phyloP scores from a whole-genome alignment of 1,284 basidiomycete species.

The Pseudozyma sp. region DNA sequence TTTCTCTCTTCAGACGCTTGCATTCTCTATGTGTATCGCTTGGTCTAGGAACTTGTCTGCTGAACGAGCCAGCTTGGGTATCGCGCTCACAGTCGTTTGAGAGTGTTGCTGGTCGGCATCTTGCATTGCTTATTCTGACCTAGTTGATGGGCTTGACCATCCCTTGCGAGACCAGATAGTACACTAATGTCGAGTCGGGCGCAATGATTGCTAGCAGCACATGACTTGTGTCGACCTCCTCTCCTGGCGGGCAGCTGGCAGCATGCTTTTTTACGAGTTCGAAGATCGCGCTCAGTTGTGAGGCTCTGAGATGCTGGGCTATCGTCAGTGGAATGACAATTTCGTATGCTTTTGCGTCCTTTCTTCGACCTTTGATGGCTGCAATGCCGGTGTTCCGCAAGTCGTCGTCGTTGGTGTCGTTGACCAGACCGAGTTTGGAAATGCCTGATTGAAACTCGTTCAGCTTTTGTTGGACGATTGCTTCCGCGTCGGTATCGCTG shows the following conservation, averaged over 20 bases:
- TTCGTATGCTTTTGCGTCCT: constrained; percentile 37
- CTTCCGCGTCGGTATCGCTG: constrained; percentile 27
- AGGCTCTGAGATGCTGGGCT: constrained; percentile 29
- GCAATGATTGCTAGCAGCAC: constrained; percentile 63
- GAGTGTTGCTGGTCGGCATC: neutral
- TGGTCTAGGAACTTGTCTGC: too few species aligned
- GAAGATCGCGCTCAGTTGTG: constrained; percentile 43
- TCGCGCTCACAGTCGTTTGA: too few species aligned
- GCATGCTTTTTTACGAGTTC: constrained; percentile 26
- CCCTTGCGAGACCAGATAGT: constrained; percentile 62
- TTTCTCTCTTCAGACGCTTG: too few species aligned
- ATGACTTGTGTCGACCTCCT: constrained; percentile 35
- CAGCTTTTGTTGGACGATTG: constrained; percentile 9
- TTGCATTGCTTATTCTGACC: neutral
- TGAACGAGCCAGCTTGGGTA: too few species aligned
- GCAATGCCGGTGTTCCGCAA: constrained; percentile 14
- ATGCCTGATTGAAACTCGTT: neutral
- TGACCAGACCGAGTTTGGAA: constrained; percentile 8
- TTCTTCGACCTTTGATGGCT: constrained; percentile 40
- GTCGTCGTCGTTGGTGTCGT: neutral
- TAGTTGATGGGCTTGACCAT: constrained; percentile 67
- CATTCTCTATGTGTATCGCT: too few species aligned
- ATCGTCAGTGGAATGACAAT: constrained; percentile 39
- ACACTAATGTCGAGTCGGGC: constrained; percentile 63
- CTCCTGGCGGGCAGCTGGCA: constrained; percentile 4